These are phyloP conservation scores for Physcomitrellopsis africana DNA, from an alignment of 225 moss, liverwort and hornwort species.

Conservation along the genomic window DNA sequence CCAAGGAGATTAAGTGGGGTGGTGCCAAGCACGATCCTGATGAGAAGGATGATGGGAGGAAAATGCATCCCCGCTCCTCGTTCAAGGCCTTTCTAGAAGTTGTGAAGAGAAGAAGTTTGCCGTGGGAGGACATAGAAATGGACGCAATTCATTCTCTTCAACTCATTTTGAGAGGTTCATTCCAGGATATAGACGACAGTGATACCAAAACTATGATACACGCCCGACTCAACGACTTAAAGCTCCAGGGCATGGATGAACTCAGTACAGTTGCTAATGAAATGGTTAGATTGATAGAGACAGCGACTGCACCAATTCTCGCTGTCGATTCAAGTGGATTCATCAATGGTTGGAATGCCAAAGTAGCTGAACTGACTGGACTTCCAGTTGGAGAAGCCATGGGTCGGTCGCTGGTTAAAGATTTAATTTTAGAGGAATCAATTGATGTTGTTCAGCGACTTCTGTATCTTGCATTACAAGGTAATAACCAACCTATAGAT, in stretches of 20 bases:
- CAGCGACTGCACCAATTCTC: conserved; percentile 64
- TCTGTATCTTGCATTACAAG: conserved; percentile 64
- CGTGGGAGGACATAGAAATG: conserved; percentile 71
- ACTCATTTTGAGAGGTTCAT: conserved; percentile 63
- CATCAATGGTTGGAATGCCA: conserved; percentile 69
- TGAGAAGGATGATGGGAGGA: conserved; percentile 60
- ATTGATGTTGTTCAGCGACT: conserved; percentile 59
- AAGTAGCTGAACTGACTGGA: conserved; percentile 65
- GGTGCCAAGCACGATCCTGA: conserved; percentile 71
- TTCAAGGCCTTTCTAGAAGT: conserved; percentile 68
- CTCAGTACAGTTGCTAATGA: conserved; percentile 67
- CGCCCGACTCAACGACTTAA: conserved; percentile 59
- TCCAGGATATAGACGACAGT: conserved; percentile 66
- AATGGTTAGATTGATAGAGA: conserved; percentile 71
- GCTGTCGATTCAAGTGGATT: conserved; percentile 67
- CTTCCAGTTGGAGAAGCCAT: conserved; percentile 65
- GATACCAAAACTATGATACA: conserved; percentile 71
- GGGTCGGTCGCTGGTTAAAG: conserved; percentile 67
- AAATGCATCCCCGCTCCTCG: conserved; percentile 65
- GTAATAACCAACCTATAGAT: conserved; percentile 22
- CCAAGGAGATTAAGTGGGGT: conserved; percentile 70
- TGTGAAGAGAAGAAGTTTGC: conserved; percentile 60
- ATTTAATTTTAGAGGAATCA: conserved; percentile 57
- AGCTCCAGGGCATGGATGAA: conserved; percentile 72
- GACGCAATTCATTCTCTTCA: conserved; percentile 69